Evolutionary conservation across 2,329 filamentous ascomycete species (phyloP), one percentile per base, ranked within the genome.

Genomic region (Endothia cerciana): DNA sequence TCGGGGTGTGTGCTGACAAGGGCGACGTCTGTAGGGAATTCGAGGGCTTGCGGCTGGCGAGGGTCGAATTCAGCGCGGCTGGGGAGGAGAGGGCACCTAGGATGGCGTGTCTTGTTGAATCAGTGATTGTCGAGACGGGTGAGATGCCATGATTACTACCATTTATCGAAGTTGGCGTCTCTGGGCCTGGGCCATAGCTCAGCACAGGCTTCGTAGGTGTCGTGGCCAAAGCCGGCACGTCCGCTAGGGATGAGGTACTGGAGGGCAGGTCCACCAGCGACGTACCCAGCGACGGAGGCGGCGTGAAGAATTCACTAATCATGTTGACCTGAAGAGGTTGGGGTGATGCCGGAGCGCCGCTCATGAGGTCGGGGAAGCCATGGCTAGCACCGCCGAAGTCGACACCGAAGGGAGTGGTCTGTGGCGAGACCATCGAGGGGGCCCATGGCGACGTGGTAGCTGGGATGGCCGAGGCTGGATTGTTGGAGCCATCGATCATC

Each of bases 401-500:
- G 77, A 96, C 82, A 64, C 89, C 84, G 75, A 92, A 94, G 5
- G 89, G 87, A 60, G 86, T 83, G 75, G 92, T 83, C 72, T 89
- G 84, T 38, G 89, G 86, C 69, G 91, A 90, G 28, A 86, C 84
- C 78, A 92, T 89, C 47, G 87, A 83, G 60, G 86, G 83, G 73
- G 90, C 87, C 89, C 91, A 93, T 81, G 91, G 87, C 60, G 86
- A 84, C 70, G 84, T 81, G 62, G 78, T 80, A 68, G 79, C 81
- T 4, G 81, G 80, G 2, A 81, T 79, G 25, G 82, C 79, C 65
- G 83, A 79, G 45, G 84, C 81, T 49, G 85, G 83, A 70, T 89
- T 88, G 76, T 89, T 90, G 45, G 87, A 87, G 67, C 92, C 92
- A 77, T 97, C 93, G 65, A 95, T 83, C 90, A 97, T 93, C 67